Conservation (phyloP, 768 basidiomycete genomes). For the Collybiopsis confluens region DNA sequence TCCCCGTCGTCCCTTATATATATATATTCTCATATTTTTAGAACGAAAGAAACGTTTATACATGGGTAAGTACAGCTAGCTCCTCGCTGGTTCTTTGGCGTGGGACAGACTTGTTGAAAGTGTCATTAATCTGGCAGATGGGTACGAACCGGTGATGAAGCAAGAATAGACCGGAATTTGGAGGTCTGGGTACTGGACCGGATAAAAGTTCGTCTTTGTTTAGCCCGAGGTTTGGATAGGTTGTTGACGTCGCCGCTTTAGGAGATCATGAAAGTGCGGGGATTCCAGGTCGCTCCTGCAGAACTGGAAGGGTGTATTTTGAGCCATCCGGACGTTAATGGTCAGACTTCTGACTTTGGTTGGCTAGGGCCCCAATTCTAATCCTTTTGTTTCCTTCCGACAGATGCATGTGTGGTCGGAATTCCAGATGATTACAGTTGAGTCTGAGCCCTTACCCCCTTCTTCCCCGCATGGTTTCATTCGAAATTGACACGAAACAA, state of each 20-base stretch:
- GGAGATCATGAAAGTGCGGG: constrained; percentile 47
- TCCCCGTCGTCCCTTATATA: too few relatives aligned
- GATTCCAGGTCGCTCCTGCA: constrained; percentile 74
- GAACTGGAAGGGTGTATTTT: constrained; percentile 68
- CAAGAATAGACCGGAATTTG: constrained; percentile 44
- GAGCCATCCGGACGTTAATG: constrained; percentile 51
- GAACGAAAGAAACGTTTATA: constrained; percentile 65
- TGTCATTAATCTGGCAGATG: too few relatives aligned
- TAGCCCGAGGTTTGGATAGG: too few relatives aligned
- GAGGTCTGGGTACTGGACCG: constrained; percentile 62
- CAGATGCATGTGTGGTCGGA: constrained; percentile 61
- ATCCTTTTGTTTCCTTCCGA: neutral
- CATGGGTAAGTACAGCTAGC: constrained; percentile 48
- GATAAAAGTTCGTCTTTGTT: constrained; percentile 43
- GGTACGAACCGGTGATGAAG: constrained; percentile 69
- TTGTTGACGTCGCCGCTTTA: too few relatives aligned
- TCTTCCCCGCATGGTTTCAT: neutral
- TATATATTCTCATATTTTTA: too few relatives aligned
- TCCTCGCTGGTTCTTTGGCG: too few relatives aligned
- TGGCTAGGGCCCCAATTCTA: neutral
- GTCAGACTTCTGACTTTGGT: neutral
- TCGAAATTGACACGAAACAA: neutral
- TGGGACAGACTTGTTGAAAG: too few relatives aligned
- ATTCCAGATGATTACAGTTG: constrained; percentile 61
- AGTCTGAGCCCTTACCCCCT: neutral